Conservation (phyloP, 1,139 yeast genomes). For the Candida sp. region DNA sequence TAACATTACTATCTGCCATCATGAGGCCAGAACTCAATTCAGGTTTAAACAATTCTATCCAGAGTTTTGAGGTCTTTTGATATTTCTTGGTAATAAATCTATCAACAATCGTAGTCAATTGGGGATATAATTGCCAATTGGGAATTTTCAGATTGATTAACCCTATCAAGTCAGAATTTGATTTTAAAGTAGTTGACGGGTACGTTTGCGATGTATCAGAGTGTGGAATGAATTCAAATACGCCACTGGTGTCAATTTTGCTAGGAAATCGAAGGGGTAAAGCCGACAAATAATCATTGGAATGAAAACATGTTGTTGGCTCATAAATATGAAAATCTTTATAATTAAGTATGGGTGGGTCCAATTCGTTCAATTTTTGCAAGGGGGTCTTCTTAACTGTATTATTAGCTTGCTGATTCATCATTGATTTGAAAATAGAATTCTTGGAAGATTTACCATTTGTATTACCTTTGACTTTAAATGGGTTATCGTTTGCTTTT, state of each 20-base stretch:
- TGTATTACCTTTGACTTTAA: constrained; percentile 23
- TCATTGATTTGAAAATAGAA: constrained; percentile 22
- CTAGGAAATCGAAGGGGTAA: background rate
- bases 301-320: constrained; percentile 2
- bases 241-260: constrained; percentile 9
- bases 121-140: constrained; percentile 9
- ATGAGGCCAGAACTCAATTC: constrained; percentile 30
- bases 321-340: constrained; percentile 18
- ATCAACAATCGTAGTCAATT: constrained; percentile 19
- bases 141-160: constrained; percentile 11
- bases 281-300: background rate
- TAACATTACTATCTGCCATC: constrained; percentile 17
- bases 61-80: constrained; percentile 15
- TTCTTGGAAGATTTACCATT: constrained; percentile 9
- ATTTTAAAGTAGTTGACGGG: background rate
- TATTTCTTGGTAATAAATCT: constrained; percentile 11
- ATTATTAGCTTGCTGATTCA: constrained; percentile 18
- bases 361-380: constrained; percentile 20
- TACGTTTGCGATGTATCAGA: background rate
- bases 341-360: constrained; percentile 15
- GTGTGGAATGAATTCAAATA: constrained; percentile 20
- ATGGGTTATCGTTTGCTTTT: constrained; percentile 26
- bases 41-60: constrained; percentile 49
- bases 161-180: background rate
- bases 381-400: constrained; percentile 17